phyloP scores from a whole-genome alignment of 441 rosid genomes.

The Francoa sonchifolia region DNA sequence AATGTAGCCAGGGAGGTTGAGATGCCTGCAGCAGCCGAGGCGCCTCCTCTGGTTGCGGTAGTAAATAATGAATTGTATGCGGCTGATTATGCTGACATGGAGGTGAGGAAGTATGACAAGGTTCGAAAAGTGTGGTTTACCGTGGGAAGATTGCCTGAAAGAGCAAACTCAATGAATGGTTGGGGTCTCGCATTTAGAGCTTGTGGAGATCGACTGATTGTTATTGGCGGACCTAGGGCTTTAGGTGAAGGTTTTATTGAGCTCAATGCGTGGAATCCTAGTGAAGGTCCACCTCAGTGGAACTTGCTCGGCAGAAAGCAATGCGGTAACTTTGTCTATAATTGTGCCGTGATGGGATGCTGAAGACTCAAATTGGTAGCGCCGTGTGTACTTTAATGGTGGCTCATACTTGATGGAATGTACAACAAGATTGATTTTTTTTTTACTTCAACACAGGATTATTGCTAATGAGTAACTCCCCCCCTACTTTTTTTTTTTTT shows the following conservation, averaged over 20 bases:
- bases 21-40: constrained; percentile 59
- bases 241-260: constrained; percentile 70
- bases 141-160: constrained; percentile 72
- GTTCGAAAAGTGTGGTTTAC: constrained; percentile 39
- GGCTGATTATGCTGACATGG: constrained; percentile 76
- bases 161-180: constrained; percentile 84
- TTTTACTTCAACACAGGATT: constrained; percentile 22
- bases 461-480: constrained; percentile 42
- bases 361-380: constrained; percentile 28
- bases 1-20: constrained; percentile 31
- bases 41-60: constrained; percentile 86
- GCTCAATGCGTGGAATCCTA: constrained; percentile 81
- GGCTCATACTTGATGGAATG: constrained; percentile 20
- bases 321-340: constrained; percentile 77
- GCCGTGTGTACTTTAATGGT: constrained; percentile 17
- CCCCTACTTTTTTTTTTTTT: constrained; percentile 18
- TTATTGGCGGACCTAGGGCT: constrained; percentile 76
- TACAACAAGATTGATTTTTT: constrained; percentile 37
- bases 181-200: constrained; percentile 98
- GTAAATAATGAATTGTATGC: constrained; percentile 74
- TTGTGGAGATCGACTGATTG: constrained; percentile 75
- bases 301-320: constrained; percentile 59
- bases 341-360: constrained; percentile 99
- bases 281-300: constrained; percentile 72
- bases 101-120: constrained; percentile 66